These are phyloP conservation scores for Parastagonospora nodorum DNA, from an alignment of 2,329 filamentous ascomycete genomes.

Conservation along the genomic window DNA sequence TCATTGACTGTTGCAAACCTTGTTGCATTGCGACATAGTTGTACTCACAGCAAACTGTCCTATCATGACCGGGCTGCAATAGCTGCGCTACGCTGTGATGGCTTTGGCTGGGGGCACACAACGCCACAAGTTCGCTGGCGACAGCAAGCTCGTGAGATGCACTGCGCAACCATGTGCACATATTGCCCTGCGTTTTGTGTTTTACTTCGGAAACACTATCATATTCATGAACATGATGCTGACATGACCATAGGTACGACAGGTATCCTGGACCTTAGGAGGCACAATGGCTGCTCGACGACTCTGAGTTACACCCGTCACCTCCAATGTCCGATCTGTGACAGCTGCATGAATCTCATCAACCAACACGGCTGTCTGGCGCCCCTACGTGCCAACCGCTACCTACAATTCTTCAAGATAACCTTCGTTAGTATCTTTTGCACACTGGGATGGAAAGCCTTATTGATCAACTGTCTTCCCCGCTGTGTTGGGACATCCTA, in stretches of 20 bases:
- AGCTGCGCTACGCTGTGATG: conserved; percentile 8
- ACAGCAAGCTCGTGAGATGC: background rate
- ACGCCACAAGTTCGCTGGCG: conserved; percentile 2
- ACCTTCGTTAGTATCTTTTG: no score
- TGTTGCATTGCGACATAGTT: conserved; percentile 6
- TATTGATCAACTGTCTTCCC: no score
- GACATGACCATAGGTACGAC: conserved; percentile 33
- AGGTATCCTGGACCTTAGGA: conserved; percentile 40
- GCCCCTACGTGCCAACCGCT: no score
- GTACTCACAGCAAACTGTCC: background rate
- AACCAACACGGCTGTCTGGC: no score
- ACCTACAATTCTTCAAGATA: no score
- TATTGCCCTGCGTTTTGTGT: background rate
- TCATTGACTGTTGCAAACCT: conserved; percentile 4
- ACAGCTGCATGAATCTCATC: no score
- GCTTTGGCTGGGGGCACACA: conserved; percentile 11
- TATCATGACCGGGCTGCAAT: background rate
- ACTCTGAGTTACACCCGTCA: no score
- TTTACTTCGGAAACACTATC: background rate
- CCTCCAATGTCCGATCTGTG: no score
- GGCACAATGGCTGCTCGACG: background rate
- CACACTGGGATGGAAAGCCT: no score
- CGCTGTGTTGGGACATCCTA: no score
- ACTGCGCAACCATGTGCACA: background rate
- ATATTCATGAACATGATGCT: conserved; percentile 5